These are phyloP conservation scores for Colletotrichum sp. DNA, from an alignment of 2,329 filamentous ascomycete species.

Conservation along the genomic window DNA sequence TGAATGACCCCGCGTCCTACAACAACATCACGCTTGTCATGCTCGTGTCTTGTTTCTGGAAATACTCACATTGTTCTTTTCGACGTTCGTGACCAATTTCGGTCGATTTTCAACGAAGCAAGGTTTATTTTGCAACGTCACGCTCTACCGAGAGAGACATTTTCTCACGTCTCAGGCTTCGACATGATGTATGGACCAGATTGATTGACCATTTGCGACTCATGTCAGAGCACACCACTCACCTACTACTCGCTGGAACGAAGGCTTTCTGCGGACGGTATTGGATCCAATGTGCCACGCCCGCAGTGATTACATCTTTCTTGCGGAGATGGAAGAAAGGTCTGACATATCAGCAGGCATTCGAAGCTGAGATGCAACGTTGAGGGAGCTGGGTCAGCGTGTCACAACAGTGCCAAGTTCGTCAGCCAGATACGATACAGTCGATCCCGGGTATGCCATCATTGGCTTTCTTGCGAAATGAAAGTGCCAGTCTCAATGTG, in stretches of 20 bases:
- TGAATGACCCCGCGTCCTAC: not conserved
- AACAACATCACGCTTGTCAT: not conserved
- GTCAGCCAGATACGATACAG: not conserved
- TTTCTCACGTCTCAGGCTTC: not conserved
- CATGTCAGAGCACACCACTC: not conserved
- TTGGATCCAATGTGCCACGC: not conserved
- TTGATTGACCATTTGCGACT: not conserved
- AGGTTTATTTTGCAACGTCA: not conserved
- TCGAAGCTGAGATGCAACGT: not conserved
- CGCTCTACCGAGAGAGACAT: not conserved
- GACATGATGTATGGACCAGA: not conserved
- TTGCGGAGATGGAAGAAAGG: not conserved
- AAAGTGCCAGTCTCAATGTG: not conserved
- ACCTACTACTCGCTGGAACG: not conserved
- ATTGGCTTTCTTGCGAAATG: not conserved
- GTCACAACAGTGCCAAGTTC: not conserved
- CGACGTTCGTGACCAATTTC: not conserved
- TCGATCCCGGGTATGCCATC: not conserved
- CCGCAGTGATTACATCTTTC: not conserved
- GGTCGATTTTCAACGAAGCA: not conserved
- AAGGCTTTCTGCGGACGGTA: not conserved
- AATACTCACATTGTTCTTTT: not conserved
- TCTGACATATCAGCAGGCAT: not conserved
- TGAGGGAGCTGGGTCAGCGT: not conserved
- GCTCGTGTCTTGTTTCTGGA: not conserved